Conservation (phyloP, 1,139 yeast species). For the Protomyces inundatus region DNA sequence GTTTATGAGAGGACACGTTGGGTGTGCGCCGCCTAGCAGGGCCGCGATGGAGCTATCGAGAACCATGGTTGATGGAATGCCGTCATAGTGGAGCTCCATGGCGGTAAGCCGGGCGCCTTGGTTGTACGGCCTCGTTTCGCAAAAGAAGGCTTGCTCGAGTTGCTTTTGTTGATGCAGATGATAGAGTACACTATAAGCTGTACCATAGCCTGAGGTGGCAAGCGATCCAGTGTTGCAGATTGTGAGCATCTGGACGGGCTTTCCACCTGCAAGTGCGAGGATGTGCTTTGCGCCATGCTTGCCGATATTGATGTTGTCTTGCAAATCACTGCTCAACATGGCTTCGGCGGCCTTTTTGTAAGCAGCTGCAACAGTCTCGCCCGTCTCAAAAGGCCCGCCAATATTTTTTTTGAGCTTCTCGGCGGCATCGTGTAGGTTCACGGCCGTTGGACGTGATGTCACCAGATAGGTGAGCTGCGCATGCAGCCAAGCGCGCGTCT, state of each 20-base stretch:
- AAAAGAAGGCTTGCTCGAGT: constrained; percentile 69
- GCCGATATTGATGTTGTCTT: constrained; percentile 73
- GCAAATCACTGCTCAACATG: constrained; percentile 68
- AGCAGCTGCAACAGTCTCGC: constrained; percentile 39
- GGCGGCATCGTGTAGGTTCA: constrained; percentile 77
- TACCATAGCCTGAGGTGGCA: constrained; percentile 96
- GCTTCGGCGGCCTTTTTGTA: constrained; percentile 52
- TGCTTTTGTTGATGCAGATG: constrained; percentile 48
- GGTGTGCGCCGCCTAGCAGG: constrained; percentile 44
- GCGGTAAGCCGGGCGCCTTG: constrained; percentile 95
- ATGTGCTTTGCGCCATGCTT: constrained; percentile 73
- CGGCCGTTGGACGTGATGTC: constrained; percentile 90
- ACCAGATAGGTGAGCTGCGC: constrained; percentile 59
- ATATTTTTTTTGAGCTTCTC: constrained; percentile 48
- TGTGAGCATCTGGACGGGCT: constrained; percentile 66
- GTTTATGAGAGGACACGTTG: not conserved
- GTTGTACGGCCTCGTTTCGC: constrained; percentile 94
- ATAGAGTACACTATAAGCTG: constrained; percentile 87
- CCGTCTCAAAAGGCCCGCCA: constrained; percentile 27
- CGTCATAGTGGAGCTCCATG: constrained; percentile 77
- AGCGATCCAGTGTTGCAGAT: constrained; percentile 61
- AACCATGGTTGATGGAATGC: constrained; percentile 79
- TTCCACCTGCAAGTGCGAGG: constrained; percentile 35
- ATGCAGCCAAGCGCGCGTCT: constrained; percentile 33
- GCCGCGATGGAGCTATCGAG: constrained; percentile 92